Evolutionary conservation across 2,329 filamentous ascomycete genomes (phyloP).

Genomic region (Fusarium transvaalense): DNA sequence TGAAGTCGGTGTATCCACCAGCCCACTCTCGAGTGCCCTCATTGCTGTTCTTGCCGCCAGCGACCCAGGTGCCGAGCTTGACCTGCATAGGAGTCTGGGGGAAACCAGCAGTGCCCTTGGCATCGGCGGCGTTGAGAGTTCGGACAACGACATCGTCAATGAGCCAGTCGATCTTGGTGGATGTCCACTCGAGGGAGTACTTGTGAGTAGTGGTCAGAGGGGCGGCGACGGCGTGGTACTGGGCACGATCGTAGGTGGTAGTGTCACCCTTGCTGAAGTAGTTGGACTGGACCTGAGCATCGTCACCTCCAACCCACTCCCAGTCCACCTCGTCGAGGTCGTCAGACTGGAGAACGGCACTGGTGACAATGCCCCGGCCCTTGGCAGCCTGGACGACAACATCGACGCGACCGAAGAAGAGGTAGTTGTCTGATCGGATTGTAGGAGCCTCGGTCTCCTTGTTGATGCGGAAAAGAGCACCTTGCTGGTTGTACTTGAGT

Average conservation of each 20-base stretch:
- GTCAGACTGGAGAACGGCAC: slow-evolving; percentile 89
- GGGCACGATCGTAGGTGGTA: slow-evolving; percentile 77
- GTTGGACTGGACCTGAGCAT: slow-evolving; percentile 84
- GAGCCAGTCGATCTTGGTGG: slow-evolving; percentile 72
- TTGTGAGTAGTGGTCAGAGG: slow-evolving; percentile 72
- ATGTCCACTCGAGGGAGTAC: slow-evolving; percentile 77
- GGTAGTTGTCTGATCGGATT: slow-evolving; percentile 84
- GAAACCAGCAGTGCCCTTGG: slow-evolving; percentile 69
- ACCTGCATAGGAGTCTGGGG: slow-evolving; percentile 81
- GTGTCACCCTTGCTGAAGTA: slow-evolving; percentile 84
- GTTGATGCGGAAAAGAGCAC: slow-evolving; percentile 75
- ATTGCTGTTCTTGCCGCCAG: slow-evolving; percentile 67
- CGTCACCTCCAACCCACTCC: slow-evolving; percentile 89
- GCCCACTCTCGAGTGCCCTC: slow-evolving; percentile 79
- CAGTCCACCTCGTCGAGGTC: slow-evolving; percentile 90
- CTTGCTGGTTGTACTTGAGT: slow-evolving; percentile 62
- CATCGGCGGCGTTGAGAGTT: slow-evolving; percentile 70
- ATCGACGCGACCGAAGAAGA: slow-evolving; percentile 95
- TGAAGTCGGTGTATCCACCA: slow-evolving; percentile 71
- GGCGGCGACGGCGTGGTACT: slow-evolving; percentile 68
- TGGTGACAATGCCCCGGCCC: slow-evolving; percentile 89
- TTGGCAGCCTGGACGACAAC: slow-evolving; percentile 82
- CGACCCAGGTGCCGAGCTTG: slow-evolving; percentile 77
- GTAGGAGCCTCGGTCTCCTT: slow-evolving; percentile 75
- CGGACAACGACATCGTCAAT: slow-evolving; percentile 73